Evolutionary conservation across 225 moss, liverwort and hornwort species (phyloP).

Genomic region (Asterella californica): DNA sequence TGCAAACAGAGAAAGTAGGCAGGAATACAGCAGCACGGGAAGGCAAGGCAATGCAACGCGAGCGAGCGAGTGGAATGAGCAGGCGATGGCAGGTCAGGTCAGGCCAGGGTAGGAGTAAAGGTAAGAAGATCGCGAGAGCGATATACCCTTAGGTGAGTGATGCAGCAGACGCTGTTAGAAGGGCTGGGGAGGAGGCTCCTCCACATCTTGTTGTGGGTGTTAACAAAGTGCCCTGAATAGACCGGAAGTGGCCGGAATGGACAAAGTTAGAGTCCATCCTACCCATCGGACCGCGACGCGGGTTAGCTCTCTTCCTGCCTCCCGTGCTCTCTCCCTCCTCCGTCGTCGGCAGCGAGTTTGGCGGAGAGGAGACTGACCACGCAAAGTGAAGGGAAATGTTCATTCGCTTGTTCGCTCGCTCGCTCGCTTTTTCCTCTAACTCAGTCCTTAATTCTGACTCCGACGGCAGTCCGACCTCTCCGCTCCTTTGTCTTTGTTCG

Average conservation of each 20-base stretch:
- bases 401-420: too few relatives aligned
- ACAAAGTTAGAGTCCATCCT: too few relatives aligned
- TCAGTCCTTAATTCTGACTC: neutral
- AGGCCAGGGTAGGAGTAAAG: neutral
- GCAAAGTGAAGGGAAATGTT: neutral
- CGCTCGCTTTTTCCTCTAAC: neutral
- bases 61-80: too few relatives aligned
- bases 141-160: neutral
- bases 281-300: too few relatives aligned
- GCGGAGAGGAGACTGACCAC: neutral
- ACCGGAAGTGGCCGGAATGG: neutral
- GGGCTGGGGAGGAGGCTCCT: neutral
- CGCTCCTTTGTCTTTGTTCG: neutral
- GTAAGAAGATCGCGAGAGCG: neutral
- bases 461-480: too few relatives aligned
- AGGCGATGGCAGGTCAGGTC: neutral
- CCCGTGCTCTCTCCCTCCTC: too few relatives aligned
- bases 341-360: neutral
- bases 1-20: neutral
- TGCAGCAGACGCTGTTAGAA: neutral
- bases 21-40: neutral
- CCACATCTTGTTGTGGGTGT: neutral
- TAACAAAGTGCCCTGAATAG: neutral
- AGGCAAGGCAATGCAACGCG: too few relatives aligned
- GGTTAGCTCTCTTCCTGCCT: too few relatives aligned